phyloP scores from a whole-genome alignment of 352 stramenopile genomes.

The Achlya hypogyna region DNA sequence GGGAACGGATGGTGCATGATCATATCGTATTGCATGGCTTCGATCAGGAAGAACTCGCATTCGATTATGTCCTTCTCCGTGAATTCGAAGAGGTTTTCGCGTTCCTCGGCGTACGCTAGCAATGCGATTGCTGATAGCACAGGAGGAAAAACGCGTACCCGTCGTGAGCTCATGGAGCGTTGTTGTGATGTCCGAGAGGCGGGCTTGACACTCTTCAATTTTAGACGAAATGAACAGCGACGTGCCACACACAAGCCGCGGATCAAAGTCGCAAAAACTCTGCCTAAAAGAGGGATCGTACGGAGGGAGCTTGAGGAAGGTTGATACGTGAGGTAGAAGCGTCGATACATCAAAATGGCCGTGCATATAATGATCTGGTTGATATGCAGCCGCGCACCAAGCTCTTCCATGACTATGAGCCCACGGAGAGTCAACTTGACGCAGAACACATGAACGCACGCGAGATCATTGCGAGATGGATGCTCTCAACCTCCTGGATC shows the following conservation, averaged over 20 bases:
- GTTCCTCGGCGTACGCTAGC: constrained; percentile 68
- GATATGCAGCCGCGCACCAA: constrained; percentile 65
- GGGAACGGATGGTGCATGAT: constrained; percentile 82
- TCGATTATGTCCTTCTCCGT: constrained; percentile 86
- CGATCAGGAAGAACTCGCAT: constrained; percentile 86
- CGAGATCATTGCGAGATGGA: constrained; percentile 81
- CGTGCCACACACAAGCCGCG: constrained; percentile 73
- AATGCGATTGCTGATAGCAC: neutral
- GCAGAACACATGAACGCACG: constrained; percentile 26
- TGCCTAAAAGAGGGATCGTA: constrained; percentile 37
- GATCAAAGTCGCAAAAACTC: constrained; percentile 85
- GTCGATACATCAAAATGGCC: constrained; percentile 82
- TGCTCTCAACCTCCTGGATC: constrained; percentile 81
- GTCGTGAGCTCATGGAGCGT: constrained; percentile 82
- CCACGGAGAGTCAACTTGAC: neutral
- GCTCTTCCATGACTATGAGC: constrained; percentile 67
- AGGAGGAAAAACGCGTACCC: constrained; percentile 31
- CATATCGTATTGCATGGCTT: constrained; percentile 80
- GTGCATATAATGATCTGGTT: constrained; percentile 88
- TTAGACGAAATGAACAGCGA: constrained; percentile 84
- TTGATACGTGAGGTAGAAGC: constrained; percentile 81
- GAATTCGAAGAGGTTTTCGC: constrained; percentile 83
- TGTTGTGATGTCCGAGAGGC: constrained; percentile 63
- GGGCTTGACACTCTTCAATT: constrained; percentile 79
- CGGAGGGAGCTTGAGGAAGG: neutral